Evolutionary conservation across 352 stramenopile genomes (phyloP), one percentile per base, ranked within the genome.

Genomic region (Phytophthora chlamydospora): DNA sequence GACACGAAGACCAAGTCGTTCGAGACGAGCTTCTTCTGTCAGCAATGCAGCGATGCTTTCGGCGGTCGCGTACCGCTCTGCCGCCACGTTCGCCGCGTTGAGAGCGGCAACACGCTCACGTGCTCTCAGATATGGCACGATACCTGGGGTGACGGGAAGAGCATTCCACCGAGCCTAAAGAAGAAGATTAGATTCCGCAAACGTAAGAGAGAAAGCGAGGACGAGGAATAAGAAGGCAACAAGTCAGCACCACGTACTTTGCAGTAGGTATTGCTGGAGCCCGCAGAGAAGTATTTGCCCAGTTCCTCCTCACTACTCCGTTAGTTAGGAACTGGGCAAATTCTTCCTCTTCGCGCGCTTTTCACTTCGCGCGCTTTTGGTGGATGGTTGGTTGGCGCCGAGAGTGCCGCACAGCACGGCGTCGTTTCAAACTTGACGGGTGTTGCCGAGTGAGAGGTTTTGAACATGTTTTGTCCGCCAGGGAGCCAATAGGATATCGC

Each of bases 111-210:
- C 19, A 62, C 44, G 9, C n/a, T 49, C 36, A 66, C 29, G 2
- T 71, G 55, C 16, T 13, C 21, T 10, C 62, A 65, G 19, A 36
- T 58, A 0, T 66, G 54, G 49, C 62, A 65, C 16, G 43, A 33
- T 0, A 71, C 36, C 4, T 57, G 53, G 47, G 64, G 64, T 16
- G 40, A 64, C 35, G 47, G 47, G 1, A 50, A n/a, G 0, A 39
- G 17, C 9, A 57, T 64, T 7, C 47, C 61, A 2, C 39, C 43
- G 1, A 34, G 53, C 7, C 39, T 57, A 36, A 32, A 49, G 9
- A 41, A 36, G 32, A 62, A 63, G 16, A 61, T 58, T 41, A 49
- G 46, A 34, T 69, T 69, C 16, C 33, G 47, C 12, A 64, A 50
- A 47, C 31, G 38, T n/a, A 58, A 57, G 59, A 42, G 50, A 34